Conservation (phyloP, 179 eudicot species). For the Patellifolia procumbens region DNA sequence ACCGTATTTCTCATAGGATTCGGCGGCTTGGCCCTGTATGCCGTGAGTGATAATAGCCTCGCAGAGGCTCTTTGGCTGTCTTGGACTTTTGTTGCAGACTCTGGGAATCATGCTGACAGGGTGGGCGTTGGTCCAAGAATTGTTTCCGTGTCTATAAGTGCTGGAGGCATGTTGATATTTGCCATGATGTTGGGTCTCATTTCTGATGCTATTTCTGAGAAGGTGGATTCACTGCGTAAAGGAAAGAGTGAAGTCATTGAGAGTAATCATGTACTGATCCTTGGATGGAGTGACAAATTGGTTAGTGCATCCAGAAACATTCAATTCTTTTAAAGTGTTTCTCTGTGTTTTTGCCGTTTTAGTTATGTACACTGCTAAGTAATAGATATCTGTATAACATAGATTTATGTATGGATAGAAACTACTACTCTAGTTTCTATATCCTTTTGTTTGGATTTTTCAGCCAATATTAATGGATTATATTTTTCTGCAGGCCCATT, state of each 20-base stretch:
- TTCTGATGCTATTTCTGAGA: slow-evolving; percentile 96
- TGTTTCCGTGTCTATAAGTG: slow-evolving; percentile 79
- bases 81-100: slow-evolving; percentile 93
- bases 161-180: slow-evolving; percentile 97
- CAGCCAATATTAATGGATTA: not conserved
- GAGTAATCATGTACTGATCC: slow-evolving; percentile 77
- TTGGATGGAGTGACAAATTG: slow-evolving; percentile 98
- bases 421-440: too few species aligned
- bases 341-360: not conserved
- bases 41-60: slow-evolving; percentile 73
- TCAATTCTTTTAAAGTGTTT: not conserved
- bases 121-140: slow-evolving; percentile 84
- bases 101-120: slow-evolving; percentile 93
- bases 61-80: slow-evolving; percentile 92
- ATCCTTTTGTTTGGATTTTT: too few species aligned
- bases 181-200: slow-evolving; percentile 98
- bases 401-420: too few species aligned
- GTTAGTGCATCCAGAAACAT: slow-evolving; percentile 38
- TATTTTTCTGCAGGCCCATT: too few species aligned
- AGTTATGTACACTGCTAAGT: too few species aligned
- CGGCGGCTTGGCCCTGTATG: slow-evolving; percentile 89
- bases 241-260: slow-evolving; percentile 98
- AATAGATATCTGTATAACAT: too few species aligned
- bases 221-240: slow-evolving; percentile 91
- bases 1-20: slow-evolving; percentile 84